These are phyloP conservation scores for Pyrenophora seminiperda DNA, from an alignment of 2,329 filamentous ascomycete species.

Conservation along the genomic window DNA sequence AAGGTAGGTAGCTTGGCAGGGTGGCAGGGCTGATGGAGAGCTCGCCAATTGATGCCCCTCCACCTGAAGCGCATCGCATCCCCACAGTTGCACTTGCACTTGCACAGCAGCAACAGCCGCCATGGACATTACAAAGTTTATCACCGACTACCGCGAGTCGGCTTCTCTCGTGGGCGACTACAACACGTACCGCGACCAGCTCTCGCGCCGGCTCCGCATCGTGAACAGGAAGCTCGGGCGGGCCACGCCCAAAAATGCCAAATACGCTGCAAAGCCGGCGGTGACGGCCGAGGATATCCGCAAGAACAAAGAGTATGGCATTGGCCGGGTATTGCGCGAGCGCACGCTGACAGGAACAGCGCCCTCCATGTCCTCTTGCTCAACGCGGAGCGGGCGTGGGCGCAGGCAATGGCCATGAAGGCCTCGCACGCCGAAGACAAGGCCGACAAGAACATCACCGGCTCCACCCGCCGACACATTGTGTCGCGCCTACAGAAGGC, in stretches of 20 bases:
- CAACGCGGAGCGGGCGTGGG: constrained; percentile 89
- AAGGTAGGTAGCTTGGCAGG: constrained; percentile 28
- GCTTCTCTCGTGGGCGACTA: constrained; percentile 89
- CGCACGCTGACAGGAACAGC: constrained; percentile 18
- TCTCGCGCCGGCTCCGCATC: constrained; percentile 80
- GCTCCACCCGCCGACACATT: constrained; percentile 83
- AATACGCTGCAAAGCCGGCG: constrained; percentile 73
- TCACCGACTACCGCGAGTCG: constrained; percentile 78
- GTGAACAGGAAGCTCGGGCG: constrained; percentile 84
- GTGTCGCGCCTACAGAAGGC: constrained; percentile 86
- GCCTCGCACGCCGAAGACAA: constrained; percentile 77
- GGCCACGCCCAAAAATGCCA: constrained; percentile 82
- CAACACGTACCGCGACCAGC: constrained; percentile 77
- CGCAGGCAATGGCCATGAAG: constrained; percentile 95
- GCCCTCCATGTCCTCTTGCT: constrained; percentile 70
- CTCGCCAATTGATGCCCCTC: constrained; percentile 29
- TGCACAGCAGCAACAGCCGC: constrained; percentile 10
- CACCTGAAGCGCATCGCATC: constrained; percentile 9
- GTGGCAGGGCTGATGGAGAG: constrained; percentile 17
- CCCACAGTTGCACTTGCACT: constrained; percentile 12
- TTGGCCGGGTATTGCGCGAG: background rate
- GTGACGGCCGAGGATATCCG: constrained; percentile 77
- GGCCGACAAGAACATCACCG: constrained; percentile 72
- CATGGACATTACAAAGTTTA: constrained; percentile 90
- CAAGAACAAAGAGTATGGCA: constrained; percentile 72